These are phyloP conservation scores for Candida succiphila DNA, from an alignment of 805 yeast genomes.

Conservation along the genomic window DNA sequence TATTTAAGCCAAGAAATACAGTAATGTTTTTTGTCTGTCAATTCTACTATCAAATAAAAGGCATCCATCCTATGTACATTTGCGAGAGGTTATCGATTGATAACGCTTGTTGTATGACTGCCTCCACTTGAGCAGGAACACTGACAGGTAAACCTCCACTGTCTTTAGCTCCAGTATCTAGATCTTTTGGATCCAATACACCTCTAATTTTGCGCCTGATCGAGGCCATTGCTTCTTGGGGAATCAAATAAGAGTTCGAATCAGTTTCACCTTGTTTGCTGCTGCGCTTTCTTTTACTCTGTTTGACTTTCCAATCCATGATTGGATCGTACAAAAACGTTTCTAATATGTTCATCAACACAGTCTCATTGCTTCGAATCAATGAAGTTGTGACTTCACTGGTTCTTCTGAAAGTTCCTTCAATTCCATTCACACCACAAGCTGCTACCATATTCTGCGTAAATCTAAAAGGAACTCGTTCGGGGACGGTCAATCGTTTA, in stretches of 20 bases:
- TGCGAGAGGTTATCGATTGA: conserved; percentile 59
- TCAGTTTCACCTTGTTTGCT: conserved; percentile 7
- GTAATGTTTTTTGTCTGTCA: too few species aligned
- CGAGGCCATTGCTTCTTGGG: conserved; percentile 60
- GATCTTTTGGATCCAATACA: conserved; percentile 56
- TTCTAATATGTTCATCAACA: conserved; percentile 83
- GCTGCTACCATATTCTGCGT: conserved; percentile 89
- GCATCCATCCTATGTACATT: conserved; percentile 95
- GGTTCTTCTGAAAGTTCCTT: conserved; percentile 78
- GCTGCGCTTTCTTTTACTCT: conserved; percentile 28
- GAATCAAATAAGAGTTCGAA: conserved; percentile 25
- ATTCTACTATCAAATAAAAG: conserved; percentile 58
- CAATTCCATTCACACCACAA: conserved; percentile 73
- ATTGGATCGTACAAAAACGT: conserved; percentile 90
- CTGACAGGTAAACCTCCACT: conserved; percentile 68
- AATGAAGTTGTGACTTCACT: conserved; percentile 76
- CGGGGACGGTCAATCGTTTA: conserved; percentile 67
- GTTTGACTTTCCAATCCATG: conserved; percentile 53
- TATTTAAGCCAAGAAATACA: too few species aligned
- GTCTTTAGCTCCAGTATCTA: conserved; percentile 24
- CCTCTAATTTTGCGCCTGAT: conserved; percentile 80
- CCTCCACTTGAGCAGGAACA: conserved; percentile 88
- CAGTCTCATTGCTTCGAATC: conserved; percentile 69
- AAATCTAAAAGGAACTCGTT: conserved; percentile 86
- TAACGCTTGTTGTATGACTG: conserved; percentile 73